Conservation (phyloP, 164 flowering plant genomes). For the Akebia trifoliata region DNA sequence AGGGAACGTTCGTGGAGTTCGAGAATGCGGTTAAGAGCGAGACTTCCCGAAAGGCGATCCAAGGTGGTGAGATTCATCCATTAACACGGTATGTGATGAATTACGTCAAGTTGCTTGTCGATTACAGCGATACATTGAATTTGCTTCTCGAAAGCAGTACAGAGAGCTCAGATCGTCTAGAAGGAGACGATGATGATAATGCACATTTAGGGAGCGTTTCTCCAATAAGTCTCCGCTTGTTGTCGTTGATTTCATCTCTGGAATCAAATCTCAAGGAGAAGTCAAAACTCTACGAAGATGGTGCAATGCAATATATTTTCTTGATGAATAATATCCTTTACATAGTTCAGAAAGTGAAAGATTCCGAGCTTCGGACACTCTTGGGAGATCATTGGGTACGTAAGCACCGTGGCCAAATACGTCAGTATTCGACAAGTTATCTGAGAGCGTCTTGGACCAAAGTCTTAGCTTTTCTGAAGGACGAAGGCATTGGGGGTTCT, state of each 20-base stretch:
- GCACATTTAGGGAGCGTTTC: slow-evolving; percentile 23
- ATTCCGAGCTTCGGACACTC: slow-evolving; percentile 65
- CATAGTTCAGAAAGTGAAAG: slow-evolving; percentile 79
- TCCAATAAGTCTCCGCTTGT: slow-evolving; percentile 42
- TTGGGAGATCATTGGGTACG: slow-evolving; percentile 84
- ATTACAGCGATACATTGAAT: slow-evolving; percentile 61
- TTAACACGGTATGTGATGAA: slow-evolving; percentile 84
- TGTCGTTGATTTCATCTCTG: slow-evolving; percentile 37
- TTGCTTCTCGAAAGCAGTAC: slow-evolving; percentile 33
- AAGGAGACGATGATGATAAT: slow-evolving; percentile 24
- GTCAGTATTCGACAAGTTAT: slow-evolving; percentile 68
- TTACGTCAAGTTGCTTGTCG: slow-evolving; percentile 65
- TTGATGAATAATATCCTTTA: slow-evolving; percentile 82
- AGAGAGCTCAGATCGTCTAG: slow-evolving; percentile 11
- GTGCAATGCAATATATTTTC: slow-evolving; percentile 65
- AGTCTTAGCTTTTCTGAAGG: slow-evolving; percentile 66
- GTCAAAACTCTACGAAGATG: slow-evolving; percentile 64
- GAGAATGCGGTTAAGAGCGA: slow-evolving; percentile 65
- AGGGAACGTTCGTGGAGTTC: slow-evolving; percentile 70
- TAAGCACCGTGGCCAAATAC: slow-evolving; percentile 57
- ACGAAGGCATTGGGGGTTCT: slow-evolving; percentile 63
- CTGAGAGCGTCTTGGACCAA: slow-evolving; percentile 85
- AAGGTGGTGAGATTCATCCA: slow-evolving; percentile 68
- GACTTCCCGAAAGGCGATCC: slow-evolving; percentile 51
- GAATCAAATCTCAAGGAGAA: slow-evolving; percentile 79